Conservation (phyloP, 2,329 filamentous ascomycete genomes). For the Colletotrichum endophyticum region DNA sequence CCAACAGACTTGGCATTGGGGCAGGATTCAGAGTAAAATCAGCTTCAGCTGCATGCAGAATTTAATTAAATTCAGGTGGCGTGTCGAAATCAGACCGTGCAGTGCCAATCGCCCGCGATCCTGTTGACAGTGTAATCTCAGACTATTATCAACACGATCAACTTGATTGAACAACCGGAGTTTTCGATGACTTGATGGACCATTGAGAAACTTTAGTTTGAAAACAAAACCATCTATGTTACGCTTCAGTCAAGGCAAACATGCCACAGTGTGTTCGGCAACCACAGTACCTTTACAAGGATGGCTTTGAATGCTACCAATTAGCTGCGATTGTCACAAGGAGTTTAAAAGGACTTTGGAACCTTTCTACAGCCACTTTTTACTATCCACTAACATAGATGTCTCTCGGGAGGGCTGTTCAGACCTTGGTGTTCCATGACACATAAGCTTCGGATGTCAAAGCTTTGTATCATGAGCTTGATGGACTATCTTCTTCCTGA, state of each 20-base stretch:
- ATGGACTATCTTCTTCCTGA: accelerated
- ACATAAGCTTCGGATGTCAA: neutral
- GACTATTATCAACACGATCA: neutral
- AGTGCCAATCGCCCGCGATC: neutral
- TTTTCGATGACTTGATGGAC: neutral
- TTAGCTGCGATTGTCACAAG: neutral
- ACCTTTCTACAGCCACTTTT: neutral
- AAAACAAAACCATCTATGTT: neutral
- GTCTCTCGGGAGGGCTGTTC: neutral
- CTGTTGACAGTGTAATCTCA: neutral
- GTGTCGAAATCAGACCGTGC: neutral
- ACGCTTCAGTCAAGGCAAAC: neutral
- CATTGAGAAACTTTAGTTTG: accelerated
- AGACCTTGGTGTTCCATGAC: neutral
- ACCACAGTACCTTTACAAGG: neutral
- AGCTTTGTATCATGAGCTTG: neutral
- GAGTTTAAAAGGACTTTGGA: neutral
- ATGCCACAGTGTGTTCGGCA: neutral
- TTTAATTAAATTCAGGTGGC: neutral
- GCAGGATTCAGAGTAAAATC: neutral
- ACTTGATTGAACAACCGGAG: neutral
- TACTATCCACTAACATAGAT: accelerated
- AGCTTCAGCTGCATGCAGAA: neutral
- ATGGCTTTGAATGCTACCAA: neutral
- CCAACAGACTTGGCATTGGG: neutral